Evolutionary conservation across 495 filamentous ascomycete species (phyloP).

Genomic region (Immersiella caudata): DNA sequence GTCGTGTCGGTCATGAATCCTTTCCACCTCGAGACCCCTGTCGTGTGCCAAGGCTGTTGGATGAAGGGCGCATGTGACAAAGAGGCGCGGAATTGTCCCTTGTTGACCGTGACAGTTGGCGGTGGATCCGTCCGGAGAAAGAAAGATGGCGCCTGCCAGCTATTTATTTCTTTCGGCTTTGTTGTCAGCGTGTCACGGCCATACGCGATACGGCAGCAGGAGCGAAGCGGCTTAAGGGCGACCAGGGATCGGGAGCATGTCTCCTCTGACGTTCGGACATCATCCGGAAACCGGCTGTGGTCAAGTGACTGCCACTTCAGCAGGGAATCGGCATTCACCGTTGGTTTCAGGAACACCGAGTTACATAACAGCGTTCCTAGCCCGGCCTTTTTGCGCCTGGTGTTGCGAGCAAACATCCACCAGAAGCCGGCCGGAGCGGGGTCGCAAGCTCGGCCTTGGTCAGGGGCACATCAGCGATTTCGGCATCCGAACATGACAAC

Average conservation of each 20-base stretch:
- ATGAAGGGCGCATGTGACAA: conserved; percentile 11
- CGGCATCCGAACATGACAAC: not conserved
- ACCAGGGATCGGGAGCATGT: not conserved
- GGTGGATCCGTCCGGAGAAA: not conserved
- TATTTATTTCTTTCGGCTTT: not conserved
- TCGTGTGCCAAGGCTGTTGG: conserved; percentile 1
- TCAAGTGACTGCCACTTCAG: conserved; percentile 4
- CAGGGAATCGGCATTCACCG: not conserved
- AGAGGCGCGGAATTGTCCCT: not conserved
- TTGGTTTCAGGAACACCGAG: conserved; percentile 3
- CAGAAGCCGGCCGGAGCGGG: not conserved
- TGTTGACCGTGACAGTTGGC: not conserved
- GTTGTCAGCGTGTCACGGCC: not conserved
- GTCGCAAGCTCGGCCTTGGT: not conserved
- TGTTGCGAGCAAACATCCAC: not conserved
- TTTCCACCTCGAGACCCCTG: conserved; percentile 4
- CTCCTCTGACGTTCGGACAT: not conserved
- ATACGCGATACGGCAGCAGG: not conserved
- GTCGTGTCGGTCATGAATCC: not conserved
- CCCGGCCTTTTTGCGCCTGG: not conserved
- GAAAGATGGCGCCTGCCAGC: not conserved
- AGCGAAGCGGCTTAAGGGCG: not conserved
- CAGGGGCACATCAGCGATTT: not conserved
- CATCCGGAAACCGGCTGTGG: not conserved
- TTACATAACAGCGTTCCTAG: conserved; percentile 15